These are phyloP conservation scores for Coniosporium tulheliwenetii DNA, from an alignment of 2,329 filamentous ascomycete genomes.

Conservation along the genomic window DNA sequence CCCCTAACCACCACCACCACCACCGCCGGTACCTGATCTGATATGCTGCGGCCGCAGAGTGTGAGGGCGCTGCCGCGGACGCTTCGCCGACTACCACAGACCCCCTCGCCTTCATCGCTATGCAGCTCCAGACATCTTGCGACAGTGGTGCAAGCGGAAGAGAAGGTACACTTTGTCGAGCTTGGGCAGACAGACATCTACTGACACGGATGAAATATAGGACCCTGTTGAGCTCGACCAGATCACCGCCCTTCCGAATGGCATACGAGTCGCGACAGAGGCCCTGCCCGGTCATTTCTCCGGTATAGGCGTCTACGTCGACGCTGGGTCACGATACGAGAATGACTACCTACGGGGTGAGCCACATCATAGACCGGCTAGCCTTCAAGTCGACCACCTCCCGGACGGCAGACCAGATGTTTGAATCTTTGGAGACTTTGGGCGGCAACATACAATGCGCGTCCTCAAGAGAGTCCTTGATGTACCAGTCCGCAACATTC, in stretches of 20 bases:
- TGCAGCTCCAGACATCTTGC: constrained; percentile 8
- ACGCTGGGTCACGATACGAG: constrained; percentile 90
- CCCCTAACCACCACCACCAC: no score
- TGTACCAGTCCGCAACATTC: constrained; percentile 98
- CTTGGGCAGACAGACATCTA: neutral
- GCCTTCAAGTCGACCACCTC: constrained; percentile 79
- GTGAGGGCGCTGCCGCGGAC: constrained; percentile 14
- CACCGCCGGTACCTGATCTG: neutral
- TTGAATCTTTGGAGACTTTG: constrained; percentile 72
- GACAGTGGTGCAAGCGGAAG: constrained; percentile 14
- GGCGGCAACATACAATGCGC: constrained; percentile 96
- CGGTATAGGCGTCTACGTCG: constrained; percentile 88
- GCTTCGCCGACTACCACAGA: neutral
- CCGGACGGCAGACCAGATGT: constrained; percentile 65
- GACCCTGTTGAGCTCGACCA: constrained; percentile 78
- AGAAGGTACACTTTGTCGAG: constrained; percentile 13
- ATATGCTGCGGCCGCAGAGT: constrained; percentile 16
- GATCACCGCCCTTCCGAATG: constrained; percentile 81
- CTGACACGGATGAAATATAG: constrained; percentile 20
- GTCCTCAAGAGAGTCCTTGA: constrained; percentile 85
- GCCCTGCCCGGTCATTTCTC: constrained; percentile 88
- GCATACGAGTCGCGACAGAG: constrained; percentile 86
- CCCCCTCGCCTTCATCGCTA: neutral
- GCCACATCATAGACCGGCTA: constrained; percentile 88
- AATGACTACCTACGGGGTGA: constrained; percentile 66